phyloP scores from a whole-genome alignment of 2,329 filamentous ascomycete species.

The Beauveria sp. region DNA sequence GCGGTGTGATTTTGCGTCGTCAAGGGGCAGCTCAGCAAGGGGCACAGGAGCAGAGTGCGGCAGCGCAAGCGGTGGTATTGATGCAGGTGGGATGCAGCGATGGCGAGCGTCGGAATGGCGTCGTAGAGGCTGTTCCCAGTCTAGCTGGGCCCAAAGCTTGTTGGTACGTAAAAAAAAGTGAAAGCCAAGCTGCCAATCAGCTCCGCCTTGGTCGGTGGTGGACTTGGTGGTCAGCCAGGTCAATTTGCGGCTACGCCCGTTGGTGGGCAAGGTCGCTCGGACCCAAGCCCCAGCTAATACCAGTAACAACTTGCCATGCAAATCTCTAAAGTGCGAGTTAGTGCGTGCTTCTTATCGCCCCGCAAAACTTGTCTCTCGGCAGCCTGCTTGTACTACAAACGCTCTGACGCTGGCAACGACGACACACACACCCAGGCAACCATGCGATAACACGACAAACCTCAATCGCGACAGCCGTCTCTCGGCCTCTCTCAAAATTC shows the following conservation, averaged over 20 bases:
- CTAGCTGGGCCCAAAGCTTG: not conserved
- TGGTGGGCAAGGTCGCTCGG: not conserved
- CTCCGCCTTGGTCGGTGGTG: too few relatives aligned
- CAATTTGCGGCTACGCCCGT: constrained; percentile 3
- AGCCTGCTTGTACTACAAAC: not conserved
- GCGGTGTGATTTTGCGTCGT: not conserved
- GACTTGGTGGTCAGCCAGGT: constrained; percentile 4
- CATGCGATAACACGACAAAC: not conserved
- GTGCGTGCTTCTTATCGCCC: not conserved
- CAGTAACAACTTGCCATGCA: not conserved
- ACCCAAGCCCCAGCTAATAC: too few relatives aligned
- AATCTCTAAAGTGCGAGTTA: not conserved
- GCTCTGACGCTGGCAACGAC: not conserved
- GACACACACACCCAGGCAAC: not conserved
- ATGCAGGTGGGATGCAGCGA: not conserved
- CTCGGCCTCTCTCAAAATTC: not conserved
- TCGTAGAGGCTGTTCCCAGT: not conserved
- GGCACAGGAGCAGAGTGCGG: not conserved
- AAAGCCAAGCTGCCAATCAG: not conserved
- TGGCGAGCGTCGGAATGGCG: not conserved
- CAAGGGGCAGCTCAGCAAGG: not conserved
- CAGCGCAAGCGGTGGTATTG: not conserved
- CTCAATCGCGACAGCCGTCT: not conserved
- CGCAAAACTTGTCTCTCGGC: not conserved
- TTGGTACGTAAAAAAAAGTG: constrained; percentile 5